A percentile compares a stretch with the other conserved stretches of the same genome.
Conservation (phyloP, 2,329 filamentous ascomycete genomes). For the Xylariales sp. region DNA sequence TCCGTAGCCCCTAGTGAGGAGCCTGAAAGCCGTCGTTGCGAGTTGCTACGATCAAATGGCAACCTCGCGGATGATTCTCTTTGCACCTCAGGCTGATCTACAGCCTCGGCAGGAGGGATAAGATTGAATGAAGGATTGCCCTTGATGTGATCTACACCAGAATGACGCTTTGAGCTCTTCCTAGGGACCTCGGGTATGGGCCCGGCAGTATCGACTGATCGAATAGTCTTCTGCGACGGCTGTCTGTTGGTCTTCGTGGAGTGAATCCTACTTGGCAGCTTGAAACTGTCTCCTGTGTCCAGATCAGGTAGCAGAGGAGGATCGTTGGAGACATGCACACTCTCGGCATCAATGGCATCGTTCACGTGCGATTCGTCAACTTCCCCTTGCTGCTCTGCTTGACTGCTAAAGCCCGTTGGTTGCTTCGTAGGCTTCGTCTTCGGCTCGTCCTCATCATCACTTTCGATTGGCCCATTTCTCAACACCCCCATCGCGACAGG, state of each 20-base stretch:
- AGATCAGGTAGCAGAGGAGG: conserved; percentile 58
- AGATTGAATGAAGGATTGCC: conserved; percentile 32
- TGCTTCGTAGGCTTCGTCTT: conserved; percentile 23
- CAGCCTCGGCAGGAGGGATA: conserved; percentile 11
- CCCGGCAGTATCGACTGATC: conserved; percentile 18
- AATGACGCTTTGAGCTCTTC: conserved; percentile 66
- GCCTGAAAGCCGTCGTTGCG: conserved; percentile 45
- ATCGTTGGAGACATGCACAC: conserved; percentile 37
- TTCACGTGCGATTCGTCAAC: conserved; percentile 42
- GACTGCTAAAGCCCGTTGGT: conserved; percentile 24
- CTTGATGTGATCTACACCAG: conserved; percentile 31
- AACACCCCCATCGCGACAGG: conserved; percentile 60
- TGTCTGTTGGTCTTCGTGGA: conserved; percentile 49
- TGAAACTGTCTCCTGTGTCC: conserved; percentile 54
- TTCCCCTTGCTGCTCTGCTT: conserved; percentile 39
- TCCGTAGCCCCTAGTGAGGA: conserved; percentile 44
- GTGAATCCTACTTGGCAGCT: conserved; percentile 58
- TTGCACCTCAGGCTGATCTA: conserved; percentile 10
- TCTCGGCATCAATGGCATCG: conserved; percentile 35
- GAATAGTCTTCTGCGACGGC: conserved; percentile 30
- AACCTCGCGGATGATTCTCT: conserved; percentile 31
- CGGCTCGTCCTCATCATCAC: conserved; percentile 50
- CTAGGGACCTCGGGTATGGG: conserved; percentile 59
- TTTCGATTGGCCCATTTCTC: conserved; percentile 59
- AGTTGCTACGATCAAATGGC: conserved; percentile 54